Percentiles rank a stretch among this genome's conserved stretches.
phyloP scores from a whole-genome alignment of 2,329 filamentous ascomycete genomes.

The Phyllosticta citriasiana region DNA sequence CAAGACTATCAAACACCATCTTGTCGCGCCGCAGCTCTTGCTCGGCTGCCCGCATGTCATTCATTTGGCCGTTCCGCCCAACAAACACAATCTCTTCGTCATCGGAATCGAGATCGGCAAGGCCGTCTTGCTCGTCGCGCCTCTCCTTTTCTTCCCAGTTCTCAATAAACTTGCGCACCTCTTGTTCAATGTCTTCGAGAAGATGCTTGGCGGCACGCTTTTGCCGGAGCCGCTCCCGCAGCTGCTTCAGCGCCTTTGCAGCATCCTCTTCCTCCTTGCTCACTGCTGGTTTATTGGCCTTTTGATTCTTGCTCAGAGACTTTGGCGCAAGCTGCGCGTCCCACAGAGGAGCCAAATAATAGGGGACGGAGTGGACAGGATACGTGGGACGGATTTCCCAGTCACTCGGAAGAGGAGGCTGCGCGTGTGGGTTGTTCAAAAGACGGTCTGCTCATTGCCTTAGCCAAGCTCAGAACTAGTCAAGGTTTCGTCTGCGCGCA shows the following conservation, averaged over 20 bases:
- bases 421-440: conserved; percentile 72
- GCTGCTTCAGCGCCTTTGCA: conserved; percentile 61
- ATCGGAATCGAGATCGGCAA: conserved; percentile 40
- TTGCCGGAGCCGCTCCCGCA: conserved; percentile 72
- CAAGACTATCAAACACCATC: conserved; percentile 71
- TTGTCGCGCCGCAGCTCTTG: conserved; percentile 50
- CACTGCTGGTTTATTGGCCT: conserved; percentile 25
- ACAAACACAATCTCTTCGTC: conserved; percentile 93
- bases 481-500: conserved; percentile 26
- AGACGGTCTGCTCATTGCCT: conserved; percentile 56
- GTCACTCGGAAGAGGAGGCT: conserved; percentile 72
- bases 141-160: conserved; percentile 43
- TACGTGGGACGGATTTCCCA: conserved; percentile 78
- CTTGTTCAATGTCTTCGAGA: conserved; percentile 75
- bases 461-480: neutral
- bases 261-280: conserved; percentile 33
- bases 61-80: conserved; percentile 56
- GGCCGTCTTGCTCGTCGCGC: conserved; percentile 38
- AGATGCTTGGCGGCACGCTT: conserved; percentile 66
- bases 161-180: conserved; percentile 65
- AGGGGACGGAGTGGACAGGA: conserved; percentile 67
- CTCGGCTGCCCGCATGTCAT: conserved; percentile 43
- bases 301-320: conserved; percentile 33
- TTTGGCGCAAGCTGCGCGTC: conserved; percentile 46
- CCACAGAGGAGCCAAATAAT: conserved; percentile 82